Evolutionary conservation across 805 yeast genomes (phyloP), one percentile per base, ranked within the genome.

Genomic region (Monosporozyma unispora): DNA sequence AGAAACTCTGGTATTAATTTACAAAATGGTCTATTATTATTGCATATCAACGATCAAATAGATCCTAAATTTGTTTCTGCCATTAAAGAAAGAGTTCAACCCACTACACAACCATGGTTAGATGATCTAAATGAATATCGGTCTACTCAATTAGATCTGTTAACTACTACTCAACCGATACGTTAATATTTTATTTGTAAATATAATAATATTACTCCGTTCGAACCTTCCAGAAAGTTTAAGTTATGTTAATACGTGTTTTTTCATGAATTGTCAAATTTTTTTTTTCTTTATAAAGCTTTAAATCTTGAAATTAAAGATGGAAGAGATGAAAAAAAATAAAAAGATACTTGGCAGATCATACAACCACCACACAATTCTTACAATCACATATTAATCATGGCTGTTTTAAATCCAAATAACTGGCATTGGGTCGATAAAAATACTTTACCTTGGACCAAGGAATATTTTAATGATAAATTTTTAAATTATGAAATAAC

Each of bases 341-440:
- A 25, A 25, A 25, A 25, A 5, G 8, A 8, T 25, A 5, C 4
- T 25, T 25, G 8, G 8, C 8, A 25, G 8, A 4, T 5, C 27
- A 25, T 4, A 25, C n/a, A n/a, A n/a, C n/a, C n/a, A n/a, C n/a
- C n/a, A 25, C 27, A 25, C 27, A 25, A 8, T 5, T 25, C 27
- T 25, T 5, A 25, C 27, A 25, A 25, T 25, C 4, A 25, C 27
- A 25, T 8, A 25, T 25, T 25, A 42, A 47, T 10, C 1, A 81
- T 80, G 86, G 85, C 79, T 48, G 86, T 81, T 37, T 79, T 79
- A 60, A 81, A 81, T 71, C 86, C 86, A 33, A 81, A 81, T 66
- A 81, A 81, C 75, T 81, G 87, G 87, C 87, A 81, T 69, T 81
- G 87, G 87, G 81, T 81, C 23, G 83, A 81, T 57, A 80, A 76